A percentile compares a stretch with the other conserved stretches of the same genome.
Conservation (phyloP, 192 early-diverging fungal species). For the Coemansia guatemalensis region DNA sequence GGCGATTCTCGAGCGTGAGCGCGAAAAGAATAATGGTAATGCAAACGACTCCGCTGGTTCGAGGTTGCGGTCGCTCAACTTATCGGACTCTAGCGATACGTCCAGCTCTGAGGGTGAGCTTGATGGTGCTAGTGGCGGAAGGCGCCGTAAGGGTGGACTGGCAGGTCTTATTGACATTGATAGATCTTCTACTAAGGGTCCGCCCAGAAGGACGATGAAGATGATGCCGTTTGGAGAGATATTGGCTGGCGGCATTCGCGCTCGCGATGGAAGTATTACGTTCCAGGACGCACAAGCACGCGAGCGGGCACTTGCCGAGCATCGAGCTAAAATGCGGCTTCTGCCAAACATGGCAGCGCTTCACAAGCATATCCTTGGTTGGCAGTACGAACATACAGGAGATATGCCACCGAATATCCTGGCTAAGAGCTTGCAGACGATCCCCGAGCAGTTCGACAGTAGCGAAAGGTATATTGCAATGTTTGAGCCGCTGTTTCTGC, state of each 20-base stretch:
- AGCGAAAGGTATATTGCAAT: constrained; percentile 59
- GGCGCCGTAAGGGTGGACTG: constrained; percentile 11
- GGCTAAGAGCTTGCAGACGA: constrained; percentile 17
- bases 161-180: constrained; percentile 28
- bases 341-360: constrained; percentile 57
- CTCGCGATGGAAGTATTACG: background rate
- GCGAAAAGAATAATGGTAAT: background rate
- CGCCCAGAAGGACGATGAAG: constrained; percentile 18
- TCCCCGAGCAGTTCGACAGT: constrained; percentile 63
- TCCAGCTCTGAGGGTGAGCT: constrained; percentile 32
- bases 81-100: constrained; percentile 9
- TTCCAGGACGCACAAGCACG: constrained; percentile 19
- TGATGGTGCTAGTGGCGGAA: constrained; percentile 3
- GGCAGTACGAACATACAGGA: constrained; percentile 57
- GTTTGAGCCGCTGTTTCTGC: constrained; percentile 80
- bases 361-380: constrained; percentile 62
- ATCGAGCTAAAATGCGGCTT: constrained; percentile 47
- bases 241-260: background rate
- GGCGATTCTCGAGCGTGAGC: constrained; percentile 9
- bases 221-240: constrained; percentile 14
- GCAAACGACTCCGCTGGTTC: background rate
- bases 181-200: constrained; percentile 1
- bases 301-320: constrained; percentile 38
- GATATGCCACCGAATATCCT: constrained; percentile 57
- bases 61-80: background rate